These are phyloP conservation scores for Huntiella abstrusa DNA, from an alignment of 2,329 filamentous ascomycete genomes.

Conservation along the genomic window DNA sequence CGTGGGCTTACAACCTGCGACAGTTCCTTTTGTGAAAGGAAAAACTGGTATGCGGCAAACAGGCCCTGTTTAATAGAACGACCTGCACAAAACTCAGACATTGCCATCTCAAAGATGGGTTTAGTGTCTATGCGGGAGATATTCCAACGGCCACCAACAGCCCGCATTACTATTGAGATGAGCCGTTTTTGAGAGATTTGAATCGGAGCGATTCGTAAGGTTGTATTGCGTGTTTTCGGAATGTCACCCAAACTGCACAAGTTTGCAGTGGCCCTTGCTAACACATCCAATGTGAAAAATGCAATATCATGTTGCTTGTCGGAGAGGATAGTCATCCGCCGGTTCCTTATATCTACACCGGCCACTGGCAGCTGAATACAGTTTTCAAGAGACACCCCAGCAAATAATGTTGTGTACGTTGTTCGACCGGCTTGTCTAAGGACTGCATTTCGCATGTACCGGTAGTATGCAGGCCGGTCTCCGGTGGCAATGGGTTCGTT, in stretches of 20 bases:
- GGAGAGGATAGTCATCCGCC: not conserved
- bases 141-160: not conserved
- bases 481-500: not conserved
- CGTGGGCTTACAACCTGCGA: not conserved
- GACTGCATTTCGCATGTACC: not conserved
- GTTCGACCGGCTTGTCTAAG: not conserved
- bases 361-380: not conserved
- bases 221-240: not conserved
- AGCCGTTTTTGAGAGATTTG: constrained; percentile 1
- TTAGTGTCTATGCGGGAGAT: not conserved
- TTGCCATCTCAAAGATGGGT: not conserved
- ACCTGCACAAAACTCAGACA: constrained; percentile 2
- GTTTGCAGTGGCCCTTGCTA: not conserved
- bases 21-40: not conserved
- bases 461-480: constrained; percentile 2
- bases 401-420: not conserved
- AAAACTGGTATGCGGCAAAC: not conserved
- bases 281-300: not conserved
- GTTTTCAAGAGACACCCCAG: not conserved
- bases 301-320: not conserved
- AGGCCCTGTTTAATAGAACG: not conserved
- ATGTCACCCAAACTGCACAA: not conserved
- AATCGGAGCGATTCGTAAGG: not conserved
- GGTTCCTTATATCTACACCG: not conserved
- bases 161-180: not conserved